Percentiles rank a stretch among this genome's conserved stretches.
These are phyloP conservation scores for Arxiozyma heterogenica DNA, from an alignment of 1,139 yeast species.

Conservation along the genomic window DNA sequence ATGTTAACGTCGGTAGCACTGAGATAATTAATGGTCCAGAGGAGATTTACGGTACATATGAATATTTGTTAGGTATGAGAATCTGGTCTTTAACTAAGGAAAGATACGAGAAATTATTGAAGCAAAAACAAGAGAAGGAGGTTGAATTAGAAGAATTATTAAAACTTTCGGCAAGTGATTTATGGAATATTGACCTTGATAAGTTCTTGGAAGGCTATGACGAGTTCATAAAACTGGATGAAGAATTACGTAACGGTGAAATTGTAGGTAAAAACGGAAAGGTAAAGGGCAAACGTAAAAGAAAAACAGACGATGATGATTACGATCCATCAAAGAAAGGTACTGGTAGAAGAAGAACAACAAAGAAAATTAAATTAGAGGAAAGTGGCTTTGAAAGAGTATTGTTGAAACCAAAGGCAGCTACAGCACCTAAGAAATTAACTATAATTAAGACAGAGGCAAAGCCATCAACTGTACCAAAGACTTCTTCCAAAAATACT, in stretches of 20 bases:
- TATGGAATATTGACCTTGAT: slow-evolving; percentile 81
- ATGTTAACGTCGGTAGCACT: slow-evolving; percentile 6
- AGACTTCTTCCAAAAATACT: slow-evolving; percentile 6
- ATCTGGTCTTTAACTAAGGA: slow-evolving; percentile 91
- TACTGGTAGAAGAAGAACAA: slow-evolving; percentile 15
- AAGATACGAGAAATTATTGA: slow-evolving; percentile 68
- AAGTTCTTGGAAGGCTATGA: slow-evolving; percentile 61
- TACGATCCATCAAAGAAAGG: slow-evolving; percentile 27
- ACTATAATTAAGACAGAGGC: slow-evolving; percentile 22
- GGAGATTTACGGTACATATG: slow-evolving; percentile 48
- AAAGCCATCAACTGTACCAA: slow-evolving; percentile 4
- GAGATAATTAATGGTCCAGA: slow-evolving; percentile 31
- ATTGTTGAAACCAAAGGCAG: slow-evolving; percentile 24
- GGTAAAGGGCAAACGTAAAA: slow-evolving; percentile 28
- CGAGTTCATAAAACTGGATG: slow-evolving; percentile 49
- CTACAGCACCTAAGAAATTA: slow-evolving; percentile 19
- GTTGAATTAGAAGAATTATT: slow-evolving; percentile 59
- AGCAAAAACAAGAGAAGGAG: slow-evolving; percentile 66
- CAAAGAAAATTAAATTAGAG: slow-evolving; percentile 21
- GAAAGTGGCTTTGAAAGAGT: slow-evolving; percentile 26
- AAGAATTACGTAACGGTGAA: slow-evolving; percentile 33
- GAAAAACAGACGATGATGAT: slow-evolving; percentile 25
- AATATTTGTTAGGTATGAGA: slow-evolving; percentile 76
- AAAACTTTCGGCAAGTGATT: slow-evolving; percentile 68
- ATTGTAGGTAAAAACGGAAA: slow-evolving; percentile 22